Evolutionary conservation across 1,284 basidiomycete species (phyloP).

Genomic region (Malassezia restricta): DNA sequence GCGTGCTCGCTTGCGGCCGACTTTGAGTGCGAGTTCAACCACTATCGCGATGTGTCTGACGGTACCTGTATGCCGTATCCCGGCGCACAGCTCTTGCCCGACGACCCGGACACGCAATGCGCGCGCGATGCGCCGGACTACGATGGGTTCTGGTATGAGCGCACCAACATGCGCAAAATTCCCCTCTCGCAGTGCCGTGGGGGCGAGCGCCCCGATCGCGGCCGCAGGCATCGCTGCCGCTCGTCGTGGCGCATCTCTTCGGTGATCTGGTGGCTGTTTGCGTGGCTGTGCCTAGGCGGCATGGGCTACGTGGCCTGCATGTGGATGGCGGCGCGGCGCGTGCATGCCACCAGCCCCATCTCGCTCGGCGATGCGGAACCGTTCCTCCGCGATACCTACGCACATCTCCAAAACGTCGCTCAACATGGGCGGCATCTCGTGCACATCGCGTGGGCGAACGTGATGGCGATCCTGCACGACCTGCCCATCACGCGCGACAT

Average conservation of each 20-base stretch:
- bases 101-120: conserved; percentile 29
- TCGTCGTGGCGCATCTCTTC: conserved; percentile 24
- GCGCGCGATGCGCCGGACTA: conserved; percentile 17
- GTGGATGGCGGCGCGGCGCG: conserved; percentile 53
- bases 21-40: conserved; percentile 46
- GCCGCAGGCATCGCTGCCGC: conserved; percentile 27
- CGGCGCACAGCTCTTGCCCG: conserved; percentile 16
- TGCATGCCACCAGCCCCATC: conserved; percentile 60
- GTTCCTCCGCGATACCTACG: conserved; percentile 9
- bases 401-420: not conserved
- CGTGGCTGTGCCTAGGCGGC: conserved; percentile 20
- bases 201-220: conserved; percentile 34
- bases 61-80: conserved; percentile 35
- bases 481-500: conserved; percentile 2
- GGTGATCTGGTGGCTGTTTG: conserved; percentile 32
- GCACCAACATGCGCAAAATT: conserved; percentile 38
- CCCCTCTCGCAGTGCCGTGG: conserved; percentile 35
- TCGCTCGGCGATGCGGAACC: conserved; percentile 12
- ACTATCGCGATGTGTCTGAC: conserved; percentile 26
- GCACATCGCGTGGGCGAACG: conserved; percentile 17
- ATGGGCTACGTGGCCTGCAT: conserved; percentile 27
- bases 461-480: conserved; percentile 1
- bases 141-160: conserved; percentile 42
- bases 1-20: conserved; percentile 30
- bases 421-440: conserved; percentile 20